A percentile compares a stretch with the other conserved stretches of the same genome.
phyloP scores from a whole-genome alignment of 768 basidiomycete species.

The Fistulinella prunicolor region DNA sequence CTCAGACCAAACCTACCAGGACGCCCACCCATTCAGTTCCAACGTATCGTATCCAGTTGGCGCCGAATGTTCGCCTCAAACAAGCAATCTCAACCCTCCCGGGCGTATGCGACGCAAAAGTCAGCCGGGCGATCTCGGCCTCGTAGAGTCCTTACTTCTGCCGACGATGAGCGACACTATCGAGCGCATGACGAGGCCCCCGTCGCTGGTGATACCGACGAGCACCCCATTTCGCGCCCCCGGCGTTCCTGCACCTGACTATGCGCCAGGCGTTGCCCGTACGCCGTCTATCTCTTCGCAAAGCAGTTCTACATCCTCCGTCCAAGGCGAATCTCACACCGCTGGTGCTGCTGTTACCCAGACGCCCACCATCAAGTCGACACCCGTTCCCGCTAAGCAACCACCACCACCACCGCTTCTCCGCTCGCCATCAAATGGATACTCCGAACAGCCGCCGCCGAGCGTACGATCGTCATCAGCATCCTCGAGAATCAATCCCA shows the following conservation, averaged over 20 bases:
- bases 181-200: constrained; percentile 65
- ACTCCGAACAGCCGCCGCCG: constrained; percentile 15
- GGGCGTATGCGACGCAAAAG: constrained; percentile 32
- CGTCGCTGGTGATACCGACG: constrained; percentile 28
- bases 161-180: constrained; percentile 73
- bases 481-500: constrained; percentile 33
- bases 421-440: constrained; percentile 10
- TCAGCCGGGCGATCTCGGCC: constrained; percentile 50
- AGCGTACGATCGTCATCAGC: constrained; percentile 14
- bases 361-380: not conserved
- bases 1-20: constrained; percentile 3
- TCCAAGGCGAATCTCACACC: not conserved
- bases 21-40: constrained; percentile 13
- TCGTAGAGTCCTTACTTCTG: constrained; percentile 61
- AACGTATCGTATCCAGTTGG: constrained; percentile 8
- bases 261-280: constrained; percentile 10
- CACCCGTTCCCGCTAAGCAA: constrained; percentile 1
- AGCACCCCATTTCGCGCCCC: constrained; percentile 7
- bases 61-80: constrained; percentile 7
- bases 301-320: constrained; percentile 13
- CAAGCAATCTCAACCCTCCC: not conserved
- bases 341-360: not conserved
- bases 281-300: constrained; percentile 21
- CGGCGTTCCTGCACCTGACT: not conserved
- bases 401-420: not conserved